A percentile compares a stretch with the other conserved stretches of the same genome.
Evolutionary conservation across 805 yeast species (phyloP).

Genomic region (Scheffersomyces amazonensis): DNA sequence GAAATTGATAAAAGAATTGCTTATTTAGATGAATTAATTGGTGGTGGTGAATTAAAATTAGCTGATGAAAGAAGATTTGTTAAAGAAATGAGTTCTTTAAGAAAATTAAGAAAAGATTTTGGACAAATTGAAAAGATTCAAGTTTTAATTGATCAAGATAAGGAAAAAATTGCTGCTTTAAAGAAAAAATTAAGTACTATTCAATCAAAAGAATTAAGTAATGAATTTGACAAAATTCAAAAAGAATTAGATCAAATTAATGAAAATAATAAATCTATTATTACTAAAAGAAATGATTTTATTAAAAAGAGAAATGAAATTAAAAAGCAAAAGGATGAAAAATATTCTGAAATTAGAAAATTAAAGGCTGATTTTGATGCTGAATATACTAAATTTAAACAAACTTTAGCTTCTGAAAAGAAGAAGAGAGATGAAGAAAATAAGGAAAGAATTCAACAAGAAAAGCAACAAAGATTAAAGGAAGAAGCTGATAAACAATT

Average conservation of each 20-base stretch:
- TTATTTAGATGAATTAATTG: slow-evolving; percentile 69
- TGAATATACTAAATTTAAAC: slow-evolving; percentile 68
- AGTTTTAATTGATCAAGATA: slow-evolving; percentile 75
- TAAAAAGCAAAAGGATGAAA: slow-evolving; percentile 64
- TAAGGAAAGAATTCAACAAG: slow-evolving; percentile 50
- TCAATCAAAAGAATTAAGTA: slow-evolving; percentile 63
- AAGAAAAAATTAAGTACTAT: slow-evolving; percentile 55
- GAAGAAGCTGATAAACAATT: slow-evolving; percentile 63
- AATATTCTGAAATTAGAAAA: slow-evolving; percentile 63
- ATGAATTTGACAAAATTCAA: slow-evolving; percentile 65
- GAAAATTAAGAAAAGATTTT: slow-evolving; percentile 79
- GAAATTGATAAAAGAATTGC: slow-evolving; percentile 68
- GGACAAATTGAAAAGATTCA: slow-evolving; percentile 71
- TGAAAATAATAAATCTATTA: slow-evolving; percentile 54
- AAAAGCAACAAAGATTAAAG: slow-evolving; percentile 51
- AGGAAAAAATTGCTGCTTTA: slow-evolving; percentile 69
- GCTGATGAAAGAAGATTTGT: slow-evolving; percentile 87
- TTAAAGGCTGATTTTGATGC: slow-evolving; percentile 73
- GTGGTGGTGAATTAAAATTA: slow-evolving; percentile 74
- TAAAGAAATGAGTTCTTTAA: slow-evolving; percentile 80
- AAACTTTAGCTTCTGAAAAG: slow-evolving; percentile 64
- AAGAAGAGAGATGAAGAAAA: slow-evolving; percentile 68
- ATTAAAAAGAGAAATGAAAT: slow-evolving; percentile 65
- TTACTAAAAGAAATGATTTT: slow-evolving; percentile 63
- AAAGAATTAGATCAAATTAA: slow-evolving; percentile 67